Evolutionary conservation across 176 grass and related monocot species (phyloP), one percentile per base, ranked within the genome.

Genomic region (Melocanna baccifera): DNA sequence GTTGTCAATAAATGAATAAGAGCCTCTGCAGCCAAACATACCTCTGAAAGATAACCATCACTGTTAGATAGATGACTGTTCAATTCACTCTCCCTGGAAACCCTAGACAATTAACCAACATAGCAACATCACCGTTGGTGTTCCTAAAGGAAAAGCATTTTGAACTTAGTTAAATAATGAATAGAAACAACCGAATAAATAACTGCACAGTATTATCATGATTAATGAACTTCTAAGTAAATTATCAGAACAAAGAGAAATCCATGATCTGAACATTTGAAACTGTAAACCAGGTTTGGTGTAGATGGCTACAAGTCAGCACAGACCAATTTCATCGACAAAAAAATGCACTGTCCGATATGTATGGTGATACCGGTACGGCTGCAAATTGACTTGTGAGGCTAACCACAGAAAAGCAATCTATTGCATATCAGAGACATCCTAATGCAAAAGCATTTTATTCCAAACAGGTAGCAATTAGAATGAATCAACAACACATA

Each of bases 21-120:
- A 77, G 46, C 12, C 37, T 47, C 3, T 9, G 8, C 57, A 69
- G 25, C 25, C 23, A 69, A 73, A 22, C 80, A 76, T 77, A 95
- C 95, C 93, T 96, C 96, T 48, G 93, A 87, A 45, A 99, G 86
- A 92, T 94, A 99, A 73, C 84, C 93, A 79, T 94, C 91, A 76
- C 93, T 91, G 61, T 94, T 91, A 57, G 89, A 96, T 4, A 87
- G 28, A 85, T 99, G 87, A 41, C 80, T 88, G 59, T 86, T 64
- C 30, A 92, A 87, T 79, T 94, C 86, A 87, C 50, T 22, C 25
- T 92, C 85, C 47, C 86, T 14, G 73, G 79, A 69, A 96, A 92
- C 78, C 88, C 90, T 39, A 96, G 76, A 48, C 76, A 67, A 77
- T 76, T 67, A 14, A 76, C 71, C 40, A 65, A 81, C 81, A 73